Base-by-base conservation (phyloP, 2,329 filamentous ascomycete species). In the Xylariaceae sp. region DNA sequence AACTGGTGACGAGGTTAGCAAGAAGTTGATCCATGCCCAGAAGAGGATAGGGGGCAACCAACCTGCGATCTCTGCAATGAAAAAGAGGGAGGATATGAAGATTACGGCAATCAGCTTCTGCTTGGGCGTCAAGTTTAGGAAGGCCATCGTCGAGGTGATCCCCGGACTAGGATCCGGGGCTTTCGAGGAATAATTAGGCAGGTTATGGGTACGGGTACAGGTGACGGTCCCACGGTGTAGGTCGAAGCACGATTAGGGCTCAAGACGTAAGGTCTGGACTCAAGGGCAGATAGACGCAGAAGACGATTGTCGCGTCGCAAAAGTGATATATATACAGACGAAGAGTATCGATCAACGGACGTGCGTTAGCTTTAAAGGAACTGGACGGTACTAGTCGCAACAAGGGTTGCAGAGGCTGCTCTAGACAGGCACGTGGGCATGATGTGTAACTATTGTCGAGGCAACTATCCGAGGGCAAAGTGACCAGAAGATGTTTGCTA, bases 21-120 rank as follows among this genome's bases (percentile, higher is more conserved):
- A 4, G 5, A 30, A 35, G 13, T 7, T 45, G 37, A 35, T 9
- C 51, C 15, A 10, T 35, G 42, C 13, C 30, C 4, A 23, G 15
- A n/a, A 2, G 50, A 6, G 44, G 18, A 42, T 2, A 53, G 10
- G 18, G 13, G 18, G 13, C 3, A 51, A 64, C 74, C 34, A 56
- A 82, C 81, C 76, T 34, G 73, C 68, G 4, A 84, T 73, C 64
- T 84, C 82, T 7, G 77, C 76, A 13, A 81, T 57, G 59, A 84
- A 84, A 62, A 83, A 84, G 0, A 70, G 67, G 45, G 78, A 75
- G 0, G 79, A 81, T 47, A 84, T 80, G 58, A 61, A 71, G 52
- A 84, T 82, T 0, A 78, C 78, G 4, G 72, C 71, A 45, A 75
- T 72, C 3, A 84, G 71, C 60, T 77, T 79, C 57, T 78, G 75